Evolutionary conservation across 441 rosid genomes (phyloP), one percentile per base, ranked within the genome.

Genomic region (Brassica balearica): DNA sequence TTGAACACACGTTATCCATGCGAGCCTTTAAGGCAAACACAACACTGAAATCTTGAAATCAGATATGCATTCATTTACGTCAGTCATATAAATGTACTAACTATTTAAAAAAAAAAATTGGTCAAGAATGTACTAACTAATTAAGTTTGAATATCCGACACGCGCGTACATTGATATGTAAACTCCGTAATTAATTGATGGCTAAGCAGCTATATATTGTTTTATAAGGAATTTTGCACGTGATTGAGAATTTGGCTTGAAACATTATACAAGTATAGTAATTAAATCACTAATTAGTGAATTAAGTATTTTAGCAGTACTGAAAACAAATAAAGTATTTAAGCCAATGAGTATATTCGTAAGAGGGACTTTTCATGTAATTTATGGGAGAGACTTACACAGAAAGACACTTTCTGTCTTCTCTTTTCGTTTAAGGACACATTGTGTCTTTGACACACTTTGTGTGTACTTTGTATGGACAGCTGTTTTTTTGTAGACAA

Each of bases 151-250:
- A 64, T 15, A 70, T 36, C 3, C 19, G 71, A 38, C n/a, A 20
- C 14, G 8, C n/a, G n/a, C 14, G 8, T 43, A 48, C 17, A 5
- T 48, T 8, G 56, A n/a, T 6, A 20, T 46, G 53, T 11, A 46
- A 3, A 27, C 9, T 3, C 7, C 32, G 8, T 70, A 23, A 15
- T 10, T 70, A 20, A 20, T 22, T 48, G 29, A 55, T 70, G 3
- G 25, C 20, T 23, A 63, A 23, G 12, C 7, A 46, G 62, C 58
- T 72, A 32, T 9, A 32, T 9, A 51, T 36, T 23, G 62, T 32
- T 36, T 61, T 53, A 22, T 32, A 51, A 17, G 59, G 65, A 78
- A 61, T 51, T 68, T 12, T 8, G 82, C 70, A 78, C 82, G 74
- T 68, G 74, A 73, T 68, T 14, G 32, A 73, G 65, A 68, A 68